Evolutionary conservation across 148 eudicot genomes (phyloP).

Genomic region (Amaranthus cruentus): DNA sequence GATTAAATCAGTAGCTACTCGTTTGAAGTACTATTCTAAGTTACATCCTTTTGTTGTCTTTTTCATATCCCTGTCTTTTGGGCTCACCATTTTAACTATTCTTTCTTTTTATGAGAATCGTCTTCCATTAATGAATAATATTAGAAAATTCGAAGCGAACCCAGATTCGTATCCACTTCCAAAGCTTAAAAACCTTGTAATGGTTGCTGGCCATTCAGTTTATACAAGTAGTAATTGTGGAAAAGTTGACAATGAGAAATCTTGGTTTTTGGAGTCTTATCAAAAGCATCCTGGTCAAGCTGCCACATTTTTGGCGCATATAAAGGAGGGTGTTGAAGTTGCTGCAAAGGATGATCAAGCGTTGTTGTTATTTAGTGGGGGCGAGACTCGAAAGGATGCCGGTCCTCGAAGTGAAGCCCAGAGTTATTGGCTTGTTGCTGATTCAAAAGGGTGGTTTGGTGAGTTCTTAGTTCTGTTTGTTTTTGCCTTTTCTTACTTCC

Average conservation of each 20-base stretch:
- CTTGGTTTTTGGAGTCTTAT: constrained; percentile 89
- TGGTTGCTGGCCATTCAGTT: constrained; percentile 99
- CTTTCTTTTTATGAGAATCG: constrained; percentile 41
- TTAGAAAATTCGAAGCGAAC: constrained; percentile 29
- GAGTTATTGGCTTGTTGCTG: constrained; percentile 97
- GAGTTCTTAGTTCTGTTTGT: constrained; percentile 29
- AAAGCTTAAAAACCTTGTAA: constrained; percentile 71
- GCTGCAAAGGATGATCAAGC: constrained; percentile 63
- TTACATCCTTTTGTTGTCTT: constrained; percentile 54
- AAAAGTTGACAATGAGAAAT: constrained; percentile 73
- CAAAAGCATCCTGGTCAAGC: constrained; percentile 97
- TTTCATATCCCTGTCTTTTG: constrained; percentile 49
- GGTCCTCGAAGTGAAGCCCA: constrained; percentile 99
- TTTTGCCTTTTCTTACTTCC: not conserved
- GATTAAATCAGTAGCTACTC: constrained; percentile 48
- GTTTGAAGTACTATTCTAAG: constrained; percentile 44
- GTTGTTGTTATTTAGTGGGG: constrained; percentile 90
- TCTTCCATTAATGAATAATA: constrained; percentile 21
- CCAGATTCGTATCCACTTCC: constrained; percentile 45
- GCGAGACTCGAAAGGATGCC: constrained; percentile 93
- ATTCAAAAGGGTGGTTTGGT: constrained; percentile 93
- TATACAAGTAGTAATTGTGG: constrained; percentile 88
- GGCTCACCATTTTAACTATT: constrained; percentile 39
- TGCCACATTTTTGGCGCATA: constrained; percentile 76
- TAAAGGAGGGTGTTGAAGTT: constrained; percentile 66